Evolutionary conservation across 208 protist species (phyloP), one percentile per base, ranked within the genome.

Genomic region (Jaenimonas drosophilae): DNA sequence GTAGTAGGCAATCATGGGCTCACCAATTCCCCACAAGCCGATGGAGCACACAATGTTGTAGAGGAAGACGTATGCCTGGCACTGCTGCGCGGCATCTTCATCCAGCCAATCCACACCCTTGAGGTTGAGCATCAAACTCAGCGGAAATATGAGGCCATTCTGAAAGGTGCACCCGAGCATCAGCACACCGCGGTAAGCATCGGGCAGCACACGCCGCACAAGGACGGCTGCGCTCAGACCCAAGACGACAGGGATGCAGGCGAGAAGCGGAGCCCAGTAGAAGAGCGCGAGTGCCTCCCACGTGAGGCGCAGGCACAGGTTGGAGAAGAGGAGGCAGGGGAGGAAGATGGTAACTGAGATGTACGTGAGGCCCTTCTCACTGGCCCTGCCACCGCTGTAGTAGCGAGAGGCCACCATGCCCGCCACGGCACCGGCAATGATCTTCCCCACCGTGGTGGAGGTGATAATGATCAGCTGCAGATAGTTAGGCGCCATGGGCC

Each of bases 11-110:
- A 60, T 57, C 1, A 60, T 31, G 3, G 45, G 54, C 19, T 68
- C 46, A 19, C 40, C 54, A 25, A 59, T 59, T 27, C 21, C 62
- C 76, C 72, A 90, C 0, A 80, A 59, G 0, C 64, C 70, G 24
- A 82, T 60, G 20, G 70, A 75, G 48, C 64, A 77, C 26, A 70
- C 23, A 21, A 85, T 63, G 49, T 82, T 90, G 60, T 86, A 86
- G 0, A 85, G 50, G 49, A 86, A 82, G 17, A 90, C 68, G 56
- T 81, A 82, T 2, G 56, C 60, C 49, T 71, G 43, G 29, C 59
- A 73, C 14, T 68, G 50, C 3, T 65, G 39, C 17, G 59, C 58
- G 9, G 41, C 54, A 19, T 41, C 20, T 3, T 5, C 36, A 25
- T 41, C 64, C 36, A 77, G 57, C 80, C 71, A 86, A n/a, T 42